A percentile compares a stretch with the other conserved stretches of the same genome.
phyloP scores from a whole-genome alignment of 108 stramenopile species.

The Epithemia pelagica region DNA sequence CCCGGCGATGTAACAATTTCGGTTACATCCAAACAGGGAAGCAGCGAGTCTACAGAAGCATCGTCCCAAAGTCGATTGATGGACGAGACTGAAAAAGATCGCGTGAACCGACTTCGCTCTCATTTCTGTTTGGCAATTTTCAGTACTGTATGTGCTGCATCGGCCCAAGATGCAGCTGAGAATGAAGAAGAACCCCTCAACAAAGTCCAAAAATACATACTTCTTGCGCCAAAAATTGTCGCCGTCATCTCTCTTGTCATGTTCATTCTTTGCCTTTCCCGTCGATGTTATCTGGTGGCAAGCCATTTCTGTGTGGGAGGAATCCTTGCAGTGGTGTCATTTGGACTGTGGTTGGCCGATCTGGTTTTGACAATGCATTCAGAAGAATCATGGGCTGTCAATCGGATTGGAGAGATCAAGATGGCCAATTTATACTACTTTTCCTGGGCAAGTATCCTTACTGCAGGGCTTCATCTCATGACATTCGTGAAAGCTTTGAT shows the following conservation, averaged over 20 bases:
- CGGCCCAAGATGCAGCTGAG: constrained; percentile 36
- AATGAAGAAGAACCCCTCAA: constrained; percentile 19
- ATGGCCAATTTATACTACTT: constrained; percentile 50
- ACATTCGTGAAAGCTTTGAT: constrained; percentile 26
- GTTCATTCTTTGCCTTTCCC: constrained; percentile 31
- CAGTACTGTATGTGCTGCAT: constrained; percentile 31
- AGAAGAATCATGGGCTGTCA: constrained; percentile 45
- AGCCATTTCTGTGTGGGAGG: constrained; percentile 29
- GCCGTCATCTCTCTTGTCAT: constrained; percentile 15
- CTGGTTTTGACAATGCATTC: constrained; percentile 40
- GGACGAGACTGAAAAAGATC: constrained; percentile 8
- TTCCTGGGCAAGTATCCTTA: constrained; percentile 35
- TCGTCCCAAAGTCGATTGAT: background rate
- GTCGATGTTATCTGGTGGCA: constrained; percentile 23
- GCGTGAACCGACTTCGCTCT: constrained; percentile 6
- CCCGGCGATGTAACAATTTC: background rate
- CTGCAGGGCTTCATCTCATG: constrained; percentile 31
- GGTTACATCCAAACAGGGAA: background rate
- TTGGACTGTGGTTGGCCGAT: constrained; percentile 28
- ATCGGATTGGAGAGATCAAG: constrained; percentile 44
- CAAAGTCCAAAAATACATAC: constrained; percentile 19
- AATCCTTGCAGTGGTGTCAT: constrained; percentile 23
- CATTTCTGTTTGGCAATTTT: constrained; percentile 30
- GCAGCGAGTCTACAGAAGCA: background rate
- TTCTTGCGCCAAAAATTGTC: constrained; percentile 26